Conservation (phyloP, 2,329 filamentous ascomycete genomes). For the Teratosphaeria epicoccoides region DNA sequence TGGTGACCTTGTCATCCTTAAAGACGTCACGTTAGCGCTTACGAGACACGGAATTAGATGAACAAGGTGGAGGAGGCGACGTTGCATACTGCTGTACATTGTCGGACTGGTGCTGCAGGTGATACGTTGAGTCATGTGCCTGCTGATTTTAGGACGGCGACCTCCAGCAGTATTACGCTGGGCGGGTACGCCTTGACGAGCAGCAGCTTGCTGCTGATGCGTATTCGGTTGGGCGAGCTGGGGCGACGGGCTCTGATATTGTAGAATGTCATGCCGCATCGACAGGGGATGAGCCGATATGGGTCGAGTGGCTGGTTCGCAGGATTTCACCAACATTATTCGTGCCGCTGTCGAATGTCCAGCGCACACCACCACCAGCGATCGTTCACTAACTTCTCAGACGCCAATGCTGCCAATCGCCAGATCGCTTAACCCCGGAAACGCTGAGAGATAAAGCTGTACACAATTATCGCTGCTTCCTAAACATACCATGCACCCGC, state of each 20-base stretch:
- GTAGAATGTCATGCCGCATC: not conserved
- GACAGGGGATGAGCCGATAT: not conserved
- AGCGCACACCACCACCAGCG: too few relatives aligned
- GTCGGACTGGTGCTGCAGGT: not conserved
- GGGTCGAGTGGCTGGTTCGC: too few relatives aligned
- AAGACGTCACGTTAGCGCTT: not conserved
- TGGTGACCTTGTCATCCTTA: not conserved
- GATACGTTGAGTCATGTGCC: not conserved
- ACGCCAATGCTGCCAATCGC: too few relatives aligned
- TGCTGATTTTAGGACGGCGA: not conserved
- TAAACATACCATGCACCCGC: conserved; percentile 22
- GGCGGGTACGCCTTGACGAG: not conserved
- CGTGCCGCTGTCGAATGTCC: too few relatives aligned
- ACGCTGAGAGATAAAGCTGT: not conserved
- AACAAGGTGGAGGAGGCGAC: not conserved
- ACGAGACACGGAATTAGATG: not conserved
- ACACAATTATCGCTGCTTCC: not conserved
- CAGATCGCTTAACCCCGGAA: too few relatives aligned
- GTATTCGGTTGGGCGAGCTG: not conserved
- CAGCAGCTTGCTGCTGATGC: not conserved
- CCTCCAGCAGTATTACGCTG: not conserved
- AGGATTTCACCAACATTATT: too few relatives aligned
- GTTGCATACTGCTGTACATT: not conserved
- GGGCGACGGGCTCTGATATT: not conserved
- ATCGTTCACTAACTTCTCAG: too few relatives aligned